Percentiles rank a stretch among this genome's conserved stretches.
These are phyloP conservation scores for Ophiostoma sp. DNA, from an alignment of 2,329 filamentous ascomycete genomes.

Conservation along the genomic window DNA sequence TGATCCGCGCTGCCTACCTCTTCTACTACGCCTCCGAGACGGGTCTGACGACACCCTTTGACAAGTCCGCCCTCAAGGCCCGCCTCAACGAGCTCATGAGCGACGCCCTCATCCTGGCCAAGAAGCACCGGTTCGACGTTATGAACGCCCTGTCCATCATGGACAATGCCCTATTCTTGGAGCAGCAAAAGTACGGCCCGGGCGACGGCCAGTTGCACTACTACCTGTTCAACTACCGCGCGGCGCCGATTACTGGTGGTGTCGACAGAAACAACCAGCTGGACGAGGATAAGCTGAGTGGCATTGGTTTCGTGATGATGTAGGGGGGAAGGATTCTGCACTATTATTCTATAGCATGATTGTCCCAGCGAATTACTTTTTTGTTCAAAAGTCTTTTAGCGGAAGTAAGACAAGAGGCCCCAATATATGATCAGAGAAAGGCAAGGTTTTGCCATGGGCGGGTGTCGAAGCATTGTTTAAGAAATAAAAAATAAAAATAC, in stretches of 20 bases:
- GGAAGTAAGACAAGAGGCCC: not conserved
- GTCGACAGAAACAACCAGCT: slow-evolving; percentile 76
- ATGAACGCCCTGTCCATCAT: slow-evolving; percentile 94
- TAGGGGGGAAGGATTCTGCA: not conserved
- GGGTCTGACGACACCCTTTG: slow-evolving; percentile 61
- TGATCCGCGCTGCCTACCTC: slow-evolving; percentile 86
- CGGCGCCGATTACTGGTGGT: slow-evolving; percentile 80
- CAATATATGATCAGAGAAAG: not conserved
- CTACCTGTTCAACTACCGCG: slow-evolving; percentile 96
- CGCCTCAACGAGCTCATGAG: slow-evolving; percentile 78
- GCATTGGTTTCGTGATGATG: slow-evolving; percentile 82
- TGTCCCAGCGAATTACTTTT: not conserved
- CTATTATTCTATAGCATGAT: slow-evolving; percentile 3
- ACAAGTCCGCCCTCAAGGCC: slow-evolving; percentile 65
- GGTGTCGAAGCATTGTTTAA: not conserved
- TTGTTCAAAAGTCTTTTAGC: not conserved
- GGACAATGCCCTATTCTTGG: slow-evolving; percentile 91
- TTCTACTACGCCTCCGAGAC: slow-evolving; percentile 94
- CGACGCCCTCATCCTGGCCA: slow-evolving; percentile 85
- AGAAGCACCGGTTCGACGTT: slow-evolving; percentile 83
- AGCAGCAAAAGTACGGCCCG: slow-evolving; percentile 90
- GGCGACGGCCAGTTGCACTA: slow-evolving; percentile 95
- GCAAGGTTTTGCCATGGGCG: not conserved
- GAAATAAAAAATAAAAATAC: not conserved
- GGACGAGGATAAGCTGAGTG: slow-evolving; percentile 76